Base-by-base conservation (phyloP, 352 stramenopile species). In the Globisporangium uncinulatum region DNA sequence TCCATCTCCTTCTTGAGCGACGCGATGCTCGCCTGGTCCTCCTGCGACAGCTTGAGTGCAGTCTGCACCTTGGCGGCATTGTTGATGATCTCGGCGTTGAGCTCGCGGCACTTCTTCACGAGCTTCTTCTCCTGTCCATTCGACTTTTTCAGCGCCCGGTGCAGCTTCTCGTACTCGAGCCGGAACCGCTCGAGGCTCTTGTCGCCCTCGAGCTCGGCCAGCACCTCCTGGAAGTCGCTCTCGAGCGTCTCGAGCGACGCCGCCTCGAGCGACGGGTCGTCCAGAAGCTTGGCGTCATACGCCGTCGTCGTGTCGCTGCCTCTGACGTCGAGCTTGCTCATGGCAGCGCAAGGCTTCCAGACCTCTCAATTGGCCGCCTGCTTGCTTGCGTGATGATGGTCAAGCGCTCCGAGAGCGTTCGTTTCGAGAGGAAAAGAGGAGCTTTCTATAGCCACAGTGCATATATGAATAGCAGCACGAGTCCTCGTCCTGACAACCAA, bases 1-100 rank as follows among this genome's bases (percentile, higher is more conserved):
- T 98, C 92, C 70, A 98, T 97, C 74, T 99, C 94, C 57, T 98
- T 98, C 66, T 97, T 95, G 47, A 98, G 79, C 51, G 82, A 90
- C 24, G 76, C 73, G 65, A 98, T 98, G 56, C 89, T 97, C 37
- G 79, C 83, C 51, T 98, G 85, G 63, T 98, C 89, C 67, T 98
- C 91, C 73, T 98, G 89, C 45, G 89, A 92, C 46, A 98, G 77
- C 68, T 98, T 97, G 34, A 98, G 74, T 19, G 94, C 94, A 20
- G 88, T 97, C 65, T 98, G 89, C 45, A 98, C 91, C 62, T 98
- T 98, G 36, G 92, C 89, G 21, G 91, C 92, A 66, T 98, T 98
- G 74, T 97, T 98, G 53, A 98, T 92, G 56, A 98, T 98, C 72
- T 98, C 93, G 15, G 83, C 86, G 64, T 98, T 98, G 15, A 98